phyloP scores from a whole-genome alignment of 371 early-diverging fungal species.

The Saksenaea oblongispora region DNA sequence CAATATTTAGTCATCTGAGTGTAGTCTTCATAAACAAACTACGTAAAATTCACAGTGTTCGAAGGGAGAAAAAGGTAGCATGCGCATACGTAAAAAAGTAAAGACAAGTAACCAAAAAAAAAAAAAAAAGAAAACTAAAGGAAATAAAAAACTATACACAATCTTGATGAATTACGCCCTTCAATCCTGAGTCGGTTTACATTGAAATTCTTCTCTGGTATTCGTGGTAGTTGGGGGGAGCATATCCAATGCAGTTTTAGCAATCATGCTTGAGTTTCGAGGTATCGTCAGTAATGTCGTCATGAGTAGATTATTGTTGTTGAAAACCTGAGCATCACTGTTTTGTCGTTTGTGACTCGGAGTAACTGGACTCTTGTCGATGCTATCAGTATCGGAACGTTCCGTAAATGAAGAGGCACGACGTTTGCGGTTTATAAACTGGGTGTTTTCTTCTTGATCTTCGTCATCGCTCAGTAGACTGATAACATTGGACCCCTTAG shows the following conservation, averaged over 20 bases:
- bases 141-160: not conserved
- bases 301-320: not conserved
- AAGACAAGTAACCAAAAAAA: not conserved
- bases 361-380: not conserved
- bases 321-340: not conserved
- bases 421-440: not conserved
- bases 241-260: not conserved
- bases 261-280: not conserved
- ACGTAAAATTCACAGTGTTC: not conserved
- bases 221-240: not conserved
- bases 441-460: constrained; percentile 20
- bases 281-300: not conserved
- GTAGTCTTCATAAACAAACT: not conserved
- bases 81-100: not conserved
- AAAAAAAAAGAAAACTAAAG: not conserved
- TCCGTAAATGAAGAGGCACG: not conserved
- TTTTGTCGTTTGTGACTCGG: not conserved
- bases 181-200: not conserved
- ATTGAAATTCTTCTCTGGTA: not conserved
- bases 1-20: not conserved
- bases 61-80: not conserved
- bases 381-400: not conserved
- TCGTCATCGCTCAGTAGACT: constrained; percentile 40
- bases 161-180: not conserved
- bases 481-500: constrained; percentile 22